These are phyloP conservation scores for Fusarium pilosicola DNA, from an alignment of 2,329 filamentous ascomycete genomes.

Conservation along the genomic window DNA sequence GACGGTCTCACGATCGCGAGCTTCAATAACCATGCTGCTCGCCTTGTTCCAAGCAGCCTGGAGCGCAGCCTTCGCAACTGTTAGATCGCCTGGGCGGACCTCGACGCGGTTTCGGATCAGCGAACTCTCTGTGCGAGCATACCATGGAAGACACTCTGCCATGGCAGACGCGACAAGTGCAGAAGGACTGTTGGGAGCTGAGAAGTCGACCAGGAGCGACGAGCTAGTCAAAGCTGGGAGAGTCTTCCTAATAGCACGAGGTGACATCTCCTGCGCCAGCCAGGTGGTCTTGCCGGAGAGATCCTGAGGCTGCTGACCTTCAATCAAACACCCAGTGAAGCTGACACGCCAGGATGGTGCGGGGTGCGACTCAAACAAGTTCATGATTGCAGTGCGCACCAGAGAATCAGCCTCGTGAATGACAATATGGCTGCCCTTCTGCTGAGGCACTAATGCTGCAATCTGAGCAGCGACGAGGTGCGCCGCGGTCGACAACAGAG, in stretches of 20 bases:
- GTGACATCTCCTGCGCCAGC: neutral
- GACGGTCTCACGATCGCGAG: neutral
- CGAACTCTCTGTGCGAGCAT: neutral
- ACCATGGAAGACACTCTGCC: neutral
- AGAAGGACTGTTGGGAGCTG: neutral
- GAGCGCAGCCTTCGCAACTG: neutral
- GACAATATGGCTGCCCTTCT: neutral
- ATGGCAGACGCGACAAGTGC: neutral
- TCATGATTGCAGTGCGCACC: neutral
- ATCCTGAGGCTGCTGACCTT: neutral
- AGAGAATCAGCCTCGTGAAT: neutral
- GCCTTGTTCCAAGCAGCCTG: neutral
- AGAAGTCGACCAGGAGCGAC: neutral
- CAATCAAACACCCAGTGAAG: neutral
- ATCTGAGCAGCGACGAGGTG: neutral
- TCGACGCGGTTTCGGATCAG: neutral
- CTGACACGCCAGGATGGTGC: neutral
- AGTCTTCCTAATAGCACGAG: neutral
- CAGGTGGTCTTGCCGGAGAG: neutral
- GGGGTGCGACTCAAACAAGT: neutral
- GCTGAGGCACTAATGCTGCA: neutral
- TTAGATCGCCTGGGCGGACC: neutral
- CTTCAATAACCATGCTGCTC: neutral
- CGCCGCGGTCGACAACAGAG: neutral
- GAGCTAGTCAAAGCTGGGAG: neutral